These are phyloP conservation scores for Arachnomyces sp. DNA, from an alignment of 2,329 filamentous ascomycete genomes.

Conservation along the genomic window DNA sequence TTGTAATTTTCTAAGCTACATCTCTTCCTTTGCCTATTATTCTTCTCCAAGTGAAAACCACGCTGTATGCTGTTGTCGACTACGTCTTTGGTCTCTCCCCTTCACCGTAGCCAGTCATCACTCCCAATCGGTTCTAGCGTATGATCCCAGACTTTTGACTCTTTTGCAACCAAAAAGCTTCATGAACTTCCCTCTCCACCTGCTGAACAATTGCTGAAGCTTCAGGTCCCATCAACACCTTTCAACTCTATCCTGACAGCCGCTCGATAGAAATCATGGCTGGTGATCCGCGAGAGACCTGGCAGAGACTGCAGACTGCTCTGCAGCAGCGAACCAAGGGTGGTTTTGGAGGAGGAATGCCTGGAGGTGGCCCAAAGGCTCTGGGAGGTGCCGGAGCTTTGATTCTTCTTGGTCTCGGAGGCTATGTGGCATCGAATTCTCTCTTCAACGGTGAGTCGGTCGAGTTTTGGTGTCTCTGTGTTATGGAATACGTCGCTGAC, in stretches of 20 bases:
- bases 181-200: constrained; percentile 6
- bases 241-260: constrained; percentile 7
- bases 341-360: constrained; percentile 44
- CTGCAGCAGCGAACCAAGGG: constrained; percentile 48
- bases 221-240: constrained; percentile 6
- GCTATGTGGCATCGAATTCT: constrained; percentile 44
- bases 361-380: constrained; percentile 48
- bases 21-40: too few species aligned
- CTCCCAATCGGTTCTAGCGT: constrained; percentile 6
- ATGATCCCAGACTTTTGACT: constrained; percentile 21
- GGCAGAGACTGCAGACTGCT: constrained; percentile 57
- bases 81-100: too few species aligned
- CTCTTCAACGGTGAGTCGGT: constrained; percentile 56
- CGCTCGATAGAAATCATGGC: constrained; percentile 25
- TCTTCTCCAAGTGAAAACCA: not conserved
- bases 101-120: not conserved
- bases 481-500: constrained; percentile 1
- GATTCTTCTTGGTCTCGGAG: constrained; percentile 44
- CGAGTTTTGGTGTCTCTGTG: not conserved
- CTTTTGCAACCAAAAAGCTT: constrained; percentile 1
- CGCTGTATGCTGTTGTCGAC: too few species aligned
- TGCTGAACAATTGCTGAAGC: constrained; percentile 3
- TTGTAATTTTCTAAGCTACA: too few species aligned
- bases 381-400: constrained; percentile 49
- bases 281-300: constrained; percentile 58